Conservation (phyloP, 169 alveolate genomes). For the Toxoplasma gondii region DNA sequence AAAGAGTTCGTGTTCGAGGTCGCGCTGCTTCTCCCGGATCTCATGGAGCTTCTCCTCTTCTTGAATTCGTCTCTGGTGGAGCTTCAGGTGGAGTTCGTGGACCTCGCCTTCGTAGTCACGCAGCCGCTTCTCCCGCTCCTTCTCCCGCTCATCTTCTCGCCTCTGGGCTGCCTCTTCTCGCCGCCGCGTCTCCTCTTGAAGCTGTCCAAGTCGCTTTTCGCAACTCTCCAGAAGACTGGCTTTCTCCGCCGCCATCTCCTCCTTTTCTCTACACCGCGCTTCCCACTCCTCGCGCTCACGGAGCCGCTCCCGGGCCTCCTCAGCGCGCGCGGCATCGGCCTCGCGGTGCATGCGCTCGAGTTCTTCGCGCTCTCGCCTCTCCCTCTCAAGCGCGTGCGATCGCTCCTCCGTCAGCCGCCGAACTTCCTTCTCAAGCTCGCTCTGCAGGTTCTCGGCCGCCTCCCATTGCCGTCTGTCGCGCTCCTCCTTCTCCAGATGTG, state of each 20-base stretch:
- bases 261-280: not conserved
- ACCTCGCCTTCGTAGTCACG: not conserved
- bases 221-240: not conserved
- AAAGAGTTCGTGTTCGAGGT: not conserved
- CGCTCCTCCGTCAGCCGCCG: not conserved
- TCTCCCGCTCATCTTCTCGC: not conserved
- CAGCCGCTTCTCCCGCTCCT: not conserved
- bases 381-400: not conserved
- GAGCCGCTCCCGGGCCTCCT: not conserved
- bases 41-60: not conserved
- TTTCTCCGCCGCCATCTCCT: not conserved
- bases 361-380: not conserved
- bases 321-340: not conserved
- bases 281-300: not conserved
- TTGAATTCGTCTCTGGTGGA: not conserved
- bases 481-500: not conserved
- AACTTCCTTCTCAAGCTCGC: not conserved
- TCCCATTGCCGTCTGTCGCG: not conserved
- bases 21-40: not conserved
- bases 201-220: not conserved
- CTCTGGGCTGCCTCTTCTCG: not conserved
- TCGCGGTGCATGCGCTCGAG: not conserved
- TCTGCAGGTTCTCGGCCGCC: not conserved
- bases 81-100: not conserved
- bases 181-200: not conserved